These are phyloP conservation scores for Mariannaea elegans DNA, from an alignment of 2,329 filamentous ascomycete genomes.

Conservation along the genomic window DNA sequence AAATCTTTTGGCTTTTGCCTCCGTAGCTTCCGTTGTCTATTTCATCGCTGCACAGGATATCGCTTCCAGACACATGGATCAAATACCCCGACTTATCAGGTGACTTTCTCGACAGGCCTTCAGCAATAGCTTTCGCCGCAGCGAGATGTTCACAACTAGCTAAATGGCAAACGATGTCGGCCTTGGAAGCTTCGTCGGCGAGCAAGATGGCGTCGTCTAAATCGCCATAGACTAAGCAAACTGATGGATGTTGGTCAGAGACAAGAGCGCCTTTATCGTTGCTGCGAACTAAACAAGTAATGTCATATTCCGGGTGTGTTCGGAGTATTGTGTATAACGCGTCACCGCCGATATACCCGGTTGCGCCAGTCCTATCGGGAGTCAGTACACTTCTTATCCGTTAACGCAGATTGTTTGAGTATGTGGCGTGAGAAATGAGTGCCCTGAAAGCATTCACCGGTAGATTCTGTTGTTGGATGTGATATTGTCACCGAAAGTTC, in stretches of 20 bases:
- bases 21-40: not conserved
- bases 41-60: not conserved
- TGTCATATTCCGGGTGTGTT: not conserved
- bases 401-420: no score
- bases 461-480: no score
- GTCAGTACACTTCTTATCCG: no score
- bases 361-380: not conserved
- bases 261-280: not conserved
- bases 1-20: not conserved
- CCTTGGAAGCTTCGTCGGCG: constrained; percentile 8
- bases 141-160: constrained; percentile 12
- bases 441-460: no score
- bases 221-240: not conserved
- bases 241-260: not conserved
- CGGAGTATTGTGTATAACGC: not conserved
- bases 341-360: not conserved
- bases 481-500: no score
- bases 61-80: not conserved
- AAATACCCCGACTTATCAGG: not conserved
- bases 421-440: no score
- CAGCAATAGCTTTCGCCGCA: constrained; percentile 11
- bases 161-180: constrained; percentile 10
- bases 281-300: not conserved
- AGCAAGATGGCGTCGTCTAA: constrained; percentile 3
- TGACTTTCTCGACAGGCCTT: constrained; percentile 3